Conservation (phyloP, 2,329 filamentous ascomycete species). For the Epichloe coenophiala region DNA sequence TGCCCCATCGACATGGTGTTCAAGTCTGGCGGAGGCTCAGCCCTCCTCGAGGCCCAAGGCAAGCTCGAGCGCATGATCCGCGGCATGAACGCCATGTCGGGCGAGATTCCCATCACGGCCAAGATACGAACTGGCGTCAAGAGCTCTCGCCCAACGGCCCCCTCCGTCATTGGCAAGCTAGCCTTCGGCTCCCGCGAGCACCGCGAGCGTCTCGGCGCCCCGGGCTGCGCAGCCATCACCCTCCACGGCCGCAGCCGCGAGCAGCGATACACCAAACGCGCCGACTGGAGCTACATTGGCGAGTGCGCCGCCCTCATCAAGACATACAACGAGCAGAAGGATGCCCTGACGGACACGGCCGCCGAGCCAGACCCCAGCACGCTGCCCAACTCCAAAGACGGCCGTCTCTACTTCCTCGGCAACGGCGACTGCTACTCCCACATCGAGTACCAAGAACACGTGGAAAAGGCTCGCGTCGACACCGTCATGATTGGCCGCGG, state of each 20-base stretch:
- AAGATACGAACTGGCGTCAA: conserved; percentile 90
- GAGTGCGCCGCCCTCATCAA: conserved; percentile 79
- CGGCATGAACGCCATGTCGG: conserved; percentile 90
- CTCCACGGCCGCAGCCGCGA: conserved; percentile 87
- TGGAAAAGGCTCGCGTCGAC: conserved; percentile 70
- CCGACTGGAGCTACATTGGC: conserved; percentile 93
- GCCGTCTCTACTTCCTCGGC: conserved; percentile 78
- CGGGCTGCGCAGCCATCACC: conserved; percentile 88
- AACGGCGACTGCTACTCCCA: conserved; percentile 97
- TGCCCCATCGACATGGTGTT: conserved; percentile 94
- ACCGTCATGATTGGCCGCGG: conserved; percentile 96
- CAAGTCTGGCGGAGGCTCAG: conserved; percentile 77
- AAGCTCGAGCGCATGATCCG: conserved; percentile 91
- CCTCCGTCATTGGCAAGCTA: conserved; percentile 70
- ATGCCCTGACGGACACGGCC: conserved; percentile 58
- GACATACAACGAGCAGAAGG: conserved; percentile 57
- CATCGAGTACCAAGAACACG: conserved; percentile 67
- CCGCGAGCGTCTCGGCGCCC: conserved; percentile 54
- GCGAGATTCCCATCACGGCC: conserved; percentile 80
- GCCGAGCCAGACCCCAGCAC: conserved; percentile 64
- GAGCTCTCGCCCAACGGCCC: conserved; percentile 64
- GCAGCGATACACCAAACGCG: conserved; percentile 80
- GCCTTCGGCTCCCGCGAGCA: conserved; percentile 67
- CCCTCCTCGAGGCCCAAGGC: conserved; percentile 71
- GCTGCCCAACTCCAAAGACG: conserved; percentile 49